These are phyloP conservation scores for Ruellia speciosa DNA, from an alignment of 305 asterid genomes.

Conservation along the genomic window DNA sequence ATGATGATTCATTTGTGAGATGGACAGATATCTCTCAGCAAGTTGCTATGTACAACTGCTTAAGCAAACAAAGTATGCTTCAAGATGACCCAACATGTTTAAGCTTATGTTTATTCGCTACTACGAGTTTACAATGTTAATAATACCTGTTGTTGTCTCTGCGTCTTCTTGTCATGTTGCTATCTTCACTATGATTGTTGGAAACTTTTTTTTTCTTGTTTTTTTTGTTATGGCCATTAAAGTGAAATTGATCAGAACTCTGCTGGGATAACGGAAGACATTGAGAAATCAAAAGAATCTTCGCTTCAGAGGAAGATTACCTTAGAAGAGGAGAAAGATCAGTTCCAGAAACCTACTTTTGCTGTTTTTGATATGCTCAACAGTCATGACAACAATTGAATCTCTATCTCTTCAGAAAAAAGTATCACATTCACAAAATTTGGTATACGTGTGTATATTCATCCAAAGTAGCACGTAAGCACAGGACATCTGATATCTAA, in stretches of 20 bases:
- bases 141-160: too few relatives aligned
- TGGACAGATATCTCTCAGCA: slow-evolving; percentile 70
- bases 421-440: too few relatives aligned
- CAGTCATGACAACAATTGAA: not conserved
- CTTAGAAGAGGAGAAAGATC: slow-evolving; percentile 64
- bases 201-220: too few relatives aligned
- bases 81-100: not conserved
- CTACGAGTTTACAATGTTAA: not conserved
- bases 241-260: slow-evolving; percentile 76
- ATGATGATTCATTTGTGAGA: slow-evolving; percentile 8
- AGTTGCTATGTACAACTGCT: slow-evolving; percentile 70
- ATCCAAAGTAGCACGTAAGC: too few relatives aligned
- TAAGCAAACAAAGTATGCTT: slow-evolving; percentile 64
- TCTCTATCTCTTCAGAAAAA: too few relatives aligned
- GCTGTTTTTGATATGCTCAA: slow-evolving; percentile 43
- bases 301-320: slow-evolving; percentile 59
- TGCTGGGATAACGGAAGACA: slow-evolving; percentile 56
- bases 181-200: too few relatives aligned
- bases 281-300: slow-evolving; percentile 58
- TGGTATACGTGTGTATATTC: too few relatives aligned
- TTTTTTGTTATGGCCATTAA: slow-evolving; percentile 16
- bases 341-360: slow-evolving; percentile 68
- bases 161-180: too few relatives aligned
- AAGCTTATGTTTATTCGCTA: not conserved
- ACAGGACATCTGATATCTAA: too few relatives aligned